These are phyloP conservation scores for Picochlorum sp. DNA, from an alignment of 139 green algal genomes.

Conservation along the genomic window DNA sequence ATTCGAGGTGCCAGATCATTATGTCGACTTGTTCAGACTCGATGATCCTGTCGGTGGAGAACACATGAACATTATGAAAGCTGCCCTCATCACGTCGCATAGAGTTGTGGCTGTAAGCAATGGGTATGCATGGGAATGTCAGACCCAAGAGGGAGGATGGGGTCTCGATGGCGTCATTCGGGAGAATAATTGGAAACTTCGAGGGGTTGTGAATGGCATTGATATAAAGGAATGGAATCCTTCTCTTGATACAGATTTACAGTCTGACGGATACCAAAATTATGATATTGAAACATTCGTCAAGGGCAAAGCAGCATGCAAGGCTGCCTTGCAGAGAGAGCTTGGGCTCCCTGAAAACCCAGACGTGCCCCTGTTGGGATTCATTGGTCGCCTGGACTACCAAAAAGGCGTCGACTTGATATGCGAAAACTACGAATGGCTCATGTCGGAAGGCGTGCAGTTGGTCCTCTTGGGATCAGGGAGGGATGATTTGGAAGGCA, in stretches of 20 bases:
- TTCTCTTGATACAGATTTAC: slow-evolving; percentile 48
- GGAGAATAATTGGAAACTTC: slow-evolving; percentile 77
- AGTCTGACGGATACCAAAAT: slow-evolving; percentile 61
- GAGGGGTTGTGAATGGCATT: slow-evolving; percentile 85
- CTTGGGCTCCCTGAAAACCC: slow-evolving; percentile 83
- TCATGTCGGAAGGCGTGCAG: slow-evolving; percentile 75
- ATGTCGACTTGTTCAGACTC: slow-evolving; percentile 51
- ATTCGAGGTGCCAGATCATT: slow-evolving; percentile 74
- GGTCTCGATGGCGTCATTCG: slow-evolving; percentile 78
- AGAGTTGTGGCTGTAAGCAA: slow-evolving; percentile 33
- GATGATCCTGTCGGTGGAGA: slow-evolving; percentile 89
- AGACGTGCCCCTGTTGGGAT: slow-evolving; percentile 76
- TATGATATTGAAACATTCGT: slow-evolving; percentile 49
- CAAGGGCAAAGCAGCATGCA: slow-evolving; percentile 77
- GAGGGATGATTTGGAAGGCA: slow-evolving; percentile 76
- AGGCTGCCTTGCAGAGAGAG: slow-evolving; percentile 77
- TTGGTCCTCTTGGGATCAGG: slow-evolving; percentile 91
- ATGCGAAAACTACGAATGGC: slow-evolving; percentile 74
- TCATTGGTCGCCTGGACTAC: slow-evolving; percentile 89
- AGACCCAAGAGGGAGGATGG: slow-evolving; percentile 93
- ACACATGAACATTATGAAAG: slow-evolving; percentile 99
- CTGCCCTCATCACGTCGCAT: slow-evolving; percentile 71
- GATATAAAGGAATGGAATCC: slow-evolving; percentile 81
- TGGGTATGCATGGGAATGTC: slow-evolving; percentile 94
- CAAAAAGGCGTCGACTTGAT: slow-evolving; percentile 99